Percentiles rank a stretch among this genome's conserved stretches.
Evolutionary conservation across 768 basidiomycete genomes (phyloP).

Genomic region (Phaeotremella skinneri): DNA sequence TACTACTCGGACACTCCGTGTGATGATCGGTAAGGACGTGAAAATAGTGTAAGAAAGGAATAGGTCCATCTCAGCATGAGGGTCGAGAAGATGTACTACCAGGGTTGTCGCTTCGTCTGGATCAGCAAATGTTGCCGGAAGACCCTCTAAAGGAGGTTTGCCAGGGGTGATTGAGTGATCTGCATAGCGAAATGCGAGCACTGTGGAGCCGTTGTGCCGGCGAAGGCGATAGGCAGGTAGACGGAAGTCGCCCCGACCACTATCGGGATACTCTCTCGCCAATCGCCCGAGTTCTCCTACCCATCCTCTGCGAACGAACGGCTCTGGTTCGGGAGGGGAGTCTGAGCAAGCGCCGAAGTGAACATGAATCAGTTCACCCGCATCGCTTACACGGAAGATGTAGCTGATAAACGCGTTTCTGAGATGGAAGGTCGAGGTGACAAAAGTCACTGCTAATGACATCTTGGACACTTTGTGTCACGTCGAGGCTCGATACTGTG

Average conservation of each 20-base stretch:
- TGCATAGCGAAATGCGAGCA: slow-evolving; percentile 16
- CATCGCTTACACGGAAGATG: slow-evolving; percentile 18
- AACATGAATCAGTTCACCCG: slow-evolving; percentile 20
- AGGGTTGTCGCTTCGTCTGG: slow-evolving; percentile 17
- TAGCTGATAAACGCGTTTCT: slow-evolving; percentile 11
- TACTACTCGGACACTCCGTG: slow-evolving; percentile 8
- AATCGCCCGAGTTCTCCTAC: not conserved
- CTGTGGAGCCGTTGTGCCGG: slow-evolving; percentile 11
- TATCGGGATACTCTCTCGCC: slow-evolving; percentile 26
- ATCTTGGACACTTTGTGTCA: too few relatives aligned
- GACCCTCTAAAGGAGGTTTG: slow-evolving; percentile 20
- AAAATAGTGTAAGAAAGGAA: slow-evolving; percentile 31
- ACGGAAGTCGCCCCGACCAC: slow-evolving; percentile 31
- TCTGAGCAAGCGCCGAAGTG: slow-evolving; percentile 20
- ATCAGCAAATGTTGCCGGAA: slow-evolving; percentile 28
- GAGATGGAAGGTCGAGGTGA: slow-evolving; percentile 15
- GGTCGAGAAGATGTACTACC: slow-evolving; percentile 22
- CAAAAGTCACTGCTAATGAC: too few relatives aligned
- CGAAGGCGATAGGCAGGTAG: slow-evolving; percentile 28
- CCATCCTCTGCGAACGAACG: slow-evolving; percentile 2
- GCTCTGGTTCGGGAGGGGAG: not conserved
- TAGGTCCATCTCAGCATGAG: slow-evolving; percentile 9
- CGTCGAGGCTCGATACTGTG: too few relatives aligned
- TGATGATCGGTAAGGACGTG: slow-evolving; percentile 16
- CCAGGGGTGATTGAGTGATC: slow-evolving; percentile 16